Conservation (phyloP, 1,284 basidiomycete genomes). For the Pseudozyma hubeiensis region DNA sequence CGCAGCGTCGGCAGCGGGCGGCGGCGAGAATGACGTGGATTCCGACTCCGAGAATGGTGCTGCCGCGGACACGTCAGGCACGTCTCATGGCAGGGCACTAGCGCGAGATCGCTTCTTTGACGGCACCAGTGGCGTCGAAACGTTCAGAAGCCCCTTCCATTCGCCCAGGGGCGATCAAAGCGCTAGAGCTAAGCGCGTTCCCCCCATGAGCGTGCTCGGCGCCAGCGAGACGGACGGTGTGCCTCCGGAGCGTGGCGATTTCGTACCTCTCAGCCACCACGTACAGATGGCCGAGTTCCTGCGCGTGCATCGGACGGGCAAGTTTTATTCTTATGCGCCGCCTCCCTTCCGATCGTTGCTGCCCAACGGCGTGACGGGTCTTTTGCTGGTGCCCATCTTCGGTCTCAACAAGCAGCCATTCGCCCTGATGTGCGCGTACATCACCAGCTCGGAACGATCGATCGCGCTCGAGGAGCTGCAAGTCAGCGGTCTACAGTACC, state of each 20-base stretch:
- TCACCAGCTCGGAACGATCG: conserved; percentile 78
- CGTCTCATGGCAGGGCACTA: conserved; percentile 12
- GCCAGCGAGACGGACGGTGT: conserved; percentile 46
- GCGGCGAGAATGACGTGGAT: neutral
- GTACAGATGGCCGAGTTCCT: conserved; percentile 63
- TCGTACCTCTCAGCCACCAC: conserved; percentile 60
- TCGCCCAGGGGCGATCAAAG: conserved; percentile 30
- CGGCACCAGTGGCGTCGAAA: conserved; percentile 47
- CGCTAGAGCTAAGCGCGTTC: conserved; percentile 45
- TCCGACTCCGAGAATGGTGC: conserved; percentile 9
- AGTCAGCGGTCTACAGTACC: conserved; percentile 87
- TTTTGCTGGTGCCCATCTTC: conserved; percentile 79
- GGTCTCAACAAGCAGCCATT: conserved; percentile 93
- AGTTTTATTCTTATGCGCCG: conserved; percentile 58
- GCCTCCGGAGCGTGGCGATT: conserved; percentile 46
- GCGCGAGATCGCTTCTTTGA: conserved; percentile 43
- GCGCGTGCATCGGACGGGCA: conserved; percentile 51
- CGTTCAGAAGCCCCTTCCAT: conserved; percentile 27
- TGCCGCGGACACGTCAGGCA: conserved; percentile 1
- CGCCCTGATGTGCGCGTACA: conserved; percentile 89
- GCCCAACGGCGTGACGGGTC: conserved; percentile 47
- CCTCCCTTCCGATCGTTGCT: conserved; percentile 60
- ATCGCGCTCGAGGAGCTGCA: conserved; percentile 78
- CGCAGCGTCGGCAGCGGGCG: conserved; percentile 17
- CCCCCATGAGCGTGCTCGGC: conserved; percentile 63